A percentile compares a stretch with the other conserved stretches of the same genome.
Conservation (phyloP, 73 alveolate species). For the Paramecium pentaurelia region DNA sequence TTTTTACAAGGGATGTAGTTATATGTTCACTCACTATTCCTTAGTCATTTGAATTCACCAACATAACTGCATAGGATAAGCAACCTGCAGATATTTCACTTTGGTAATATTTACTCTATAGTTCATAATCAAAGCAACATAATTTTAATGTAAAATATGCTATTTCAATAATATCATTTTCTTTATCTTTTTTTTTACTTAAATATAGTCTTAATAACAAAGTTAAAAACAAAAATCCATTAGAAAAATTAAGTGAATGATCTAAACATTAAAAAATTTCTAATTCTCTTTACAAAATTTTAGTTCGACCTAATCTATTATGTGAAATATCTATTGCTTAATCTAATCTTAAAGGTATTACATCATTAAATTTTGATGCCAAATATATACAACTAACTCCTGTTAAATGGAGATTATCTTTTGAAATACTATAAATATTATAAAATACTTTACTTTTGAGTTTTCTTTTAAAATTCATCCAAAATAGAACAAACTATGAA, state of each 20-base stretch:
- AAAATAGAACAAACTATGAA: neutral
- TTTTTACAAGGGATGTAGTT: neutral
- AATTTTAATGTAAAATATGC: neutral
- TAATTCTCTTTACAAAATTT: neutral
- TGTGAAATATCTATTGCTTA: neutral
- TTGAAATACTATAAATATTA: neutral
- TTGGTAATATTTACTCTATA: neutral
- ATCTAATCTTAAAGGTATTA: neutral
- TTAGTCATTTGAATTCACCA: neutral
- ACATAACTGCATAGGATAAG: neutral
- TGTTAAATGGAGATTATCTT: neutral
- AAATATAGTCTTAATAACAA: neutral
- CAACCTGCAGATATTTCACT: constrained; percentile 7
- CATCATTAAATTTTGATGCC: constrained; percentile 14
- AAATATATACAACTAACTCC: constrained; percentile 1
- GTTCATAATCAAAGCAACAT: neutral
- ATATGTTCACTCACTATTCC: neutral
- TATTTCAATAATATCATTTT: neutral
- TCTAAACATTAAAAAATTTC: neutral
- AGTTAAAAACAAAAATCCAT: neutral
- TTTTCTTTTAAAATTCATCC: neutral
- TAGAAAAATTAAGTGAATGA: neutral
- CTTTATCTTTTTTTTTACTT: neutral
- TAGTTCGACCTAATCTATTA: neutral
- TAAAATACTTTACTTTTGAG: neutral